A percentile compares a stretch with the other conserved stretches of the same genome.
phyloP scores from a whole-genome alignment of 257 asterid genomes.

The Nyctanthes arbortristis region DNA sequence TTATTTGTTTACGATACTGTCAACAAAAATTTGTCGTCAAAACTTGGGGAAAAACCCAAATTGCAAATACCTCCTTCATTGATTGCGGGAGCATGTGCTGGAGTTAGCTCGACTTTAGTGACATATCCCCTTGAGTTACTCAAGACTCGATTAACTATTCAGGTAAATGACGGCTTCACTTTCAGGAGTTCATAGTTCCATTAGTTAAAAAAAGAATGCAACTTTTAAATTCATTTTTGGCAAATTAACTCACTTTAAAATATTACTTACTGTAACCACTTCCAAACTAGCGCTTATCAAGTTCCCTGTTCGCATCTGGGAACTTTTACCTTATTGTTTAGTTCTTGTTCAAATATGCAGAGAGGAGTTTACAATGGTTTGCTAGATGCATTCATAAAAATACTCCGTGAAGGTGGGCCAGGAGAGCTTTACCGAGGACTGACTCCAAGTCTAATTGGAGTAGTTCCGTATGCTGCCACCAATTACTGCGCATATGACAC shows the following conservation, averaged over 20 bases:
- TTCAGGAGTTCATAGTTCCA: not conserved
- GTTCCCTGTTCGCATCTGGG: not conserved
- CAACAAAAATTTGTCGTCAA: conserved; percentile 74
- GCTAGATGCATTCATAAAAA: conserved; percentile 80
- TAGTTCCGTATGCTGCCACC: conserved; percentile 86
- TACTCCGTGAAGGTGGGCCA: conserved; percentile 79
- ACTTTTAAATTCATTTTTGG: not conserved
- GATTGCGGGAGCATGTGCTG: conserved; percentile 95
- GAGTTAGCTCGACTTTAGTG: conserved; percentile 85
- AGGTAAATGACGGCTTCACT: conserved; percentile 45
- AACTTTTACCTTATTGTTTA: not conserved
- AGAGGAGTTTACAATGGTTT: conserved; percentile 75
- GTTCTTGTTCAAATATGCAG: conserved; percentile 33
- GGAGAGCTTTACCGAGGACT: conserved; percentile 93
- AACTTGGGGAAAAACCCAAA: conserved; percentile 61
- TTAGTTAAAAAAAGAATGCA: too few species aligned
- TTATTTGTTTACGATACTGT: conserved; percentile 86
- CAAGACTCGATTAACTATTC: conserved; percentile 89
- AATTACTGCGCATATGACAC: conserved; percentile 90
- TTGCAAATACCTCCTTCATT: conserved; percentile 77
- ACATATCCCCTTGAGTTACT: conserved; percentile 95
- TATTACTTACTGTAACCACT: not conserved
- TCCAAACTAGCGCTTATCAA: not conserved
- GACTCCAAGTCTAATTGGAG: conserved; percentile 85
- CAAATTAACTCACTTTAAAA: not conserved